Base-by-base conservation (phyloP, 306 rosid genomes). In the Cicer bijugum region DNA sequence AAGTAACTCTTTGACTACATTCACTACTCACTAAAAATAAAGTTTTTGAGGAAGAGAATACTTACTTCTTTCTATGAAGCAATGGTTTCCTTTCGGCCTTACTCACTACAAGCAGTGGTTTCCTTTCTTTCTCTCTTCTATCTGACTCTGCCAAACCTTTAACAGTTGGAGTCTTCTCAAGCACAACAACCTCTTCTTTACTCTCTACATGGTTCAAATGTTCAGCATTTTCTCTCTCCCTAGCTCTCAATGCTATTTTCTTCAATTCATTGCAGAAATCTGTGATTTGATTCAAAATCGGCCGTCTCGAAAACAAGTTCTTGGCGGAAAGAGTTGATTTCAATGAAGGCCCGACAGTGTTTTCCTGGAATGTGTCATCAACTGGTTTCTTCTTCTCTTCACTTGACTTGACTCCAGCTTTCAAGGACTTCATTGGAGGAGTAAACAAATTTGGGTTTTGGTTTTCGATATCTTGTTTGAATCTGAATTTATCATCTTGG, bases 261-360 rank as follows among this genome's bases (percentile, higher is more conserved):
- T 91, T 95, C 85, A 95, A 75, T 23, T 95, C 99, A 57, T 72
- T 86, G 77, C 97, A 95, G 81, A 95, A 91, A 52, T 90, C 99
- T 1, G 97, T 85, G 77, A 95, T 88, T 79, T 90, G 99, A 71
- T 84, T 88, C 64, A 95, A 76, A 71, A 94, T 87, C 62, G 95
- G 97, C 75, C 96, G 81, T 73, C 92, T 89, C 0, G 86, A 84
- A 46, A 94, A 86, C 71, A 94, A 85, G 74, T 91, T 94, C 84
- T 87, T 87, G 0, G 96, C 88, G 0, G 97, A 94, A 59, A 87
- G 91, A 43, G 96, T 84, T 79, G 89, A 84, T 85, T 84, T 94
- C 82, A 94, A 78, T 57, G 85, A 75, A 8, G 92, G 93, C 16
- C 59, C 69, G 14, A 42, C 71, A 67, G 73, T 83, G 28, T 69